phyloP scores from a whole-genome alignment of 768 basidiomycete genomes.

The Dioszegia crocea region DNA sequence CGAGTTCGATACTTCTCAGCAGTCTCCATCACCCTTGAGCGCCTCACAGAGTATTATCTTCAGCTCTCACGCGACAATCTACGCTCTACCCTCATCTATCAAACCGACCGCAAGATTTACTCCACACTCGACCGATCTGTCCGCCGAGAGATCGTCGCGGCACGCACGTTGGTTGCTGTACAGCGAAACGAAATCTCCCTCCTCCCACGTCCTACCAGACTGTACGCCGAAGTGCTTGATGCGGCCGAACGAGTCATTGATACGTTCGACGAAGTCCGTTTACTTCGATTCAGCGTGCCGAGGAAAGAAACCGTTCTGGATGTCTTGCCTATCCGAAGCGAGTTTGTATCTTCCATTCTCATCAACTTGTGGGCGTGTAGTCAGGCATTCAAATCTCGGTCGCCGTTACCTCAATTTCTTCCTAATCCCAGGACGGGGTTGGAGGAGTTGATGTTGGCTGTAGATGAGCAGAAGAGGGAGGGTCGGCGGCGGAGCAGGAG shows the following conservation, averaged over 20 bases:
- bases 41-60: constrained; percentile 30
- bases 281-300: constrained; percentile 42
- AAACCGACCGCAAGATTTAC: constrained; percentile 28
- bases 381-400: constrained; percentile 45
- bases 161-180: constrained; percentile 37
- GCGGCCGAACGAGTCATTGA: constrained; percentile 30
- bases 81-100: constrained; percentile 41
- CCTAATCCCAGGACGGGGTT: constrained; percentile 42
- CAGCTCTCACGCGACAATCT: constrained; percentile 36
- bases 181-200: constrained; percentile 46
- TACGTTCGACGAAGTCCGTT: constrained; percentile 36
- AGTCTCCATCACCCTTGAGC: constrained; percentile 34
- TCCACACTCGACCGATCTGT: constrained; percentile 27
- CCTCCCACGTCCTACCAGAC: constrained; percentile 42
- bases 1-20: constrained; percentile 41
- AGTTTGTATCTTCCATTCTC: constrained; percentile 43
- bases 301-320: constrained; percentile 46
- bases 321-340: constrained; percentile 44
- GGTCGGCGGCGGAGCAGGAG: constrained; percentile 2
- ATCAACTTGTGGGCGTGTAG: constrained; percentile 45
- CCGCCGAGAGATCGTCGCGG: constrained; percentile 27
- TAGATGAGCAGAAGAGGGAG: constrained; percentile 34
- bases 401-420: constrained; percentile 48
- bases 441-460: constrained; percentile 30
- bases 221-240: constrained; percentile 42